Evolutionary conservation across 495 filamentous ascomycete species (phyloP).

Genomic region (Aspergillus taichungensis): DNA sequence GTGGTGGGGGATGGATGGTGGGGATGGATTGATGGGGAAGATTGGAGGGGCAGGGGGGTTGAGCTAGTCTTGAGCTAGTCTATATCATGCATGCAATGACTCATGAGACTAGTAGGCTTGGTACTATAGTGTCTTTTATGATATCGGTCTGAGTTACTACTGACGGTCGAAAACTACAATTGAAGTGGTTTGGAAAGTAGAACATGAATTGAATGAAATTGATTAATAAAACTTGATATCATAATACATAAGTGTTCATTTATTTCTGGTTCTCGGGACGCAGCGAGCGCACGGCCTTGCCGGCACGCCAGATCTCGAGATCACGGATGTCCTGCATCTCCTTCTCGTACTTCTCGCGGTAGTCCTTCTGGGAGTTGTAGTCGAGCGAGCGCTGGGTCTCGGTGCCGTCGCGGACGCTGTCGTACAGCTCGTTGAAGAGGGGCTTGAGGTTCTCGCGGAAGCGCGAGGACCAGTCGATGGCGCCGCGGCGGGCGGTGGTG

Average conservation of each 20-base stretch:
- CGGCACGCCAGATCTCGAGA: conserved; percentile 97
- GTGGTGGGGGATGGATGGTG: no score
- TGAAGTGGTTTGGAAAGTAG: neutral
- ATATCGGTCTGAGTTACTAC: no score
- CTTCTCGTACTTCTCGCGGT: conserved; percentile 89
- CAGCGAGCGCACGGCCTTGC: conserved; percentile 88
- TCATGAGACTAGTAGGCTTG: no score
- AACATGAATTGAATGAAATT: conserved; percentile 1
- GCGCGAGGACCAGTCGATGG: conserved; percentile 91
- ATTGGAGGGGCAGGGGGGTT: no score
- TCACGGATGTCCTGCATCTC: conserved; percentile 95
- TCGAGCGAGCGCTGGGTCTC: conserved; percentile 93
- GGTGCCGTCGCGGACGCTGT: conserved; percentile 74
- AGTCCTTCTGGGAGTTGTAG: conserved; percentile 90
- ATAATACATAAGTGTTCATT: conserved; percentile 22
- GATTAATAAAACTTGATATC: neutral
- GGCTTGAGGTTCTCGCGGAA: conserved; percentile 98
- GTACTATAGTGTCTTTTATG: no score
- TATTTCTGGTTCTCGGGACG: conserved; percentile 92
- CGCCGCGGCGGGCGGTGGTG: conserved; percentile 93
- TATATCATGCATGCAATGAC: no score
- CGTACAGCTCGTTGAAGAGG: conserved; percentile 93
- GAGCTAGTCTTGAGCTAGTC: no score
- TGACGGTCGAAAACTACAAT: no score
- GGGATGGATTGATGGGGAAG: no score